Percentiles rank a stretch among this genome's conserved stretches.
Evolutionary conservation across 202 grass and related monocot genomes (phyloP).

Genomic region (Eragrostis tef): DNA sequence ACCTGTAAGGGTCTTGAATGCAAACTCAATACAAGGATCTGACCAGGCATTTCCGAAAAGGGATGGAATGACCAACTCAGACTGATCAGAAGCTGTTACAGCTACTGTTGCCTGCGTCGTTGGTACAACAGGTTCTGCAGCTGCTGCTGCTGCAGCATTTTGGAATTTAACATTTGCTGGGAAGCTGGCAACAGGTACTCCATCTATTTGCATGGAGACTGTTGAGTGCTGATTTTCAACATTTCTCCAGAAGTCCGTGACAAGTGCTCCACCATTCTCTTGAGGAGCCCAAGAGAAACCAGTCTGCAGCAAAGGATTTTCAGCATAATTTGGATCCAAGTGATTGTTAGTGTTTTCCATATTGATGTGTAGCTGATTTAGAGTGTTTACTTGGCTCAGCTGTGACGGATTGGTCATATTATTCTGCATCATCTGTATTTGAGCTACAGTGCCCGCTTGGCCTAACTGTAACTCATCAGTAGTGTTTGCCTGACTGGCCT

Average conservation of each 20-base stretch:
- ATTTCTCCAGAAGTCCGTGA: slow-evolving; percentile 30
- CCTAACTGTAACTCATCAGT: slow-evolving; percentile 37
- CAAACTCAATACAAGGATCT: slow-evolving; percentile 86
- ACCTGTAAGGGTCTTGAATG: slow-evolving; percentile 81
- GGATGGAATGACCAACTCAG: slow-evolving; percentile 36
- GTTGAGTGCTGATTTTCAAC: slow-evolving; percentile 41
- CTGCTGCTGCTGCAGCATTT: background rate
- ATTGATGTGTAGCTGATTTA: slow-evolving; percentile 37
- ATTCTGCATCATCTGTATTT: slow-evolving; percentile 25
- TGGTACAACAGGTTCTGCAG: slow-evolving; percentile 34
- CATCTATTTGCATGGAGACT: slow-evolving; percentile 38
- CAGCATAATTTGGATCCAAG: slow-evolving; percentile 45
- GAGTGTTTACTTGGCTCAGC: slow-evolving; percentile 10
- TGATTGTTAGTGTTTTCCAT: slow-evolving; percentile 37
- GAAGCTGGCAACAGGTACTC: slow-evolving; percentile 23
- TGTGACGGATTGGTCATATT: slow-evolving; percentile 17
- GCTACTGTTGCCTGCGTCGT: slow-evolving; percentile 11
- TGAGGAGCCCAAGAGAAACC: slow-evolving; percentile 41
- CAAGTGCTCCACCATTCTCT: slow-evolving; percentile 29
- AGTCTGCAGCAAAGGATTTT: slow-evolving; percentile 35
- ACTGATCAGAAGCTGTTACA: slow-evolving; percentile 43
- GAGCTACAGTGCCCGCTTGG: slow-evolving; percentile 17
- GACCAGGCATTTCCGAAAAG: slow-evolving; percentile 60
- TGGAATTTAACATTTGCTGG: slow-evolving; percentile 42
- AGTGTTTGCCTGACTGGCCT: slow-evolving; percentile 25